A percentile compares a stretch with the other conserved stretches of the same genome.
Evolutionary conservation across 768 basidiomycete species (phyloP).

Genomic region (Crepidotus variabilis): DNA sequence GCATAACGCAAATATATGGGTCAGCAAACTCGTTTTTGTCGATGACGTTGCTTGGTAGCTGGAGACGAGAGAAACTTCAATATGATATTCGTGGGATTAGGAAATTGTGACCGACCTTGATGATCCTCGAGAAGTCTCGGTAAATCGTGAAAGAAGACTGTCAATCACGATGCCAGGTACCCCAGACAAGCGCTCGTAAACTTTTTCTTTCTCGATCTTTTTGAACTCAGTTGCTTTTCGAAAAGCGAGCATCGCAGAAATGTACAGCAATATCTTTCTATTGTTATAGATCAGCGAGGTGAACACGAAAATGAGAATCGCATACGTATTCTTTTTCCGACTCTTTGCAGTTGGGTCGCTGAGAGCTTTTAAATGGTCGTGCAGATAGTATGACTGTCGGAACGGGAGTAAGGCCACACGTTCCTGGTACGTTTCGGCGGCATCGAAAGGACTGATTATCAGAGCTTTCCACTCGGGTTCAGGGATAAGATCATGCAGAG

Average conservation of each 20-base stretch:
- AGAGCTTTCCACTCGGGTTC: slow-evolving; percentile 78
- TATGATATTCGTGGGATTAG: too few species aligned
- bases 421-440: slow-evolving; percentile 43
- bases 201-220: slow-evolving; percentile 42
- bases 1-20: slow-evolving; percentile 79
- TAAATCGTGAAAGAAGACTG: slow-evolving; percentile 73
- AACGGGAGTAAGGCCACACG: slow-evolving; percentile 58
- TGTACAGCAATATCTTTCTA: slow-evolving; percentile 77
- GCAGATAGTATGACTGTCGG: slow-evolving; percentile 66
- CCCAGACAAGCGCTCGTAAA: slow-evolving; percentile 52
- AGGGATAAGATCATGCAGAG: slow-evolving; percentile 72
- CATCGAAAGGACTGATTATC: slow-evolving; percentile 49
- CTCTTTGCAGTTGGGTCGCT: slow-evolving; percentile 48
- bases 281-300: background rate
- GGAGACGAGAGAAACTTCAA: too few species aligned
- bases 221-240: slow-evolving; percentile 37
- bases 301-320: slow-evolving; percentile 10
- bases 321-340: slow-evolving; percentile 59
- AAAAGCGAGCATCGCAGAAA: slow-evolving; percentile 79
- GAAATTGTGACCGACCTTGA: slow-evolving; percentile 63
- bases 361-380: slow-evolving; percentile 50
- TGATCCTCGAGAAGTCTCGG: slow-evolving; percentile 68
- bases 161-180: slow-evolving; percentile 69
- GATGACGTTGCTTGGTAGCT: slow-evolving; percentile 61
- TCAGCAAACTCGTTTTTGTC: slow-evolving; percentile 67